Conservation (phyloP, 2,329 filamentous ascomycete genomes). For the Chrysosporium queenslandicum region DNA sequence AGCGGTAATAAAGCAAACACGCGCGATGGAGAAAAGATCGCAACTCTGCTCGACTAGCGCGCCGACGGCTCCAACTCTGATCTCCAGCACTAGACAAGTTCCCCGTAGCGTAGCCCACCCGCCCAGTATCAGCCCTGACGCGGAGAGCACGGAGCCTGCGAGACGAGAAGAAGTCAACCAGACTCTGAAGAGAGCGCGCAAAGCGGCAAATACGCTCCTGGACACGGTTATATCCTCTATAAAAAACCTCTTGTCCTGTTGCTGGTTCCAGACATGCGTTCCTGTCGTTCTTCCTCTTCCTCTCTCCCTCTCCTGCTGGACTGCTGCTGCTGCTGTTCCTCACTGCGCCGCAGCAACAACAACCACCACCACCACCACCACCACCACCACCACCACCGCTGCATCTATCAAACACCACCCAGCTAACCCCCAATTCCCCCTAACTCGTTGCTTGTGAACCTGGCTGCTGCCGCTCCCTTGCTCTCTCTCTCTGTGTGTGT, state of each 20-base stretch:
- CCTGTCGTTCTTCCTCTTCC: not conserved
- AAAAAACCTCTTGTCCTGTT: not conserved
- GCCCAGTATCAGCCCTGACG: not conserved
- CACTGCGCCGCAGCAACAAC: not conserved
- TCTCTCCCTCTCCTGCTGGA: not conserved
- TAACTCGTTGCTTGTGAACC: not conserved
- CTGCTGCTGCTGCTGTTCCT: not conserved
- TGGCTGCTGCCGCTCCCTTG: not conserved
- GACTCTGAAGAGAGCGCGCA: not conserved
- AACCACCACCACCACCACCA: too few species aligned
- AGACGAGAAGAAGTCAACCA: too few species aligned
- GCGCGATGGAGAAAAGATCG: constrained; percentile 1
- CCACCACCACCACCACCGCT: too few species aligned
- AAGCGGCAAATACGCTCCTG: not conserved
- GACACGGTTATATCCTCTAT: not conserved
- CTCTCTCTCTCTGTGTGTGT: too few species aligned
- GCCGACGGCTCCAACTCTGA: not conserved
- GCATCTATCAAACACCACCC: not conserved
- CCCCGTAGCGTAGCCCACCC: not conserved
- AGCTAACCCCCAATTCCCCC: not conserved
- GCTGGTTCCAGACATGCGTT: not conserved
- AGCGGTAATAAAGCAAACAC: constrained; percentile 4
- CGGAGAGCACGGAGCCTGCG: too few species aligned
- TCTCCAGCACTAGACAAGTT: not conserved
- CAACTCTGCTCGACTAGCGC: not conserved